phyloP scores from a whole-genome alignment of 73 alveolate genomes.

The Symbiodinium natans region DNA sequence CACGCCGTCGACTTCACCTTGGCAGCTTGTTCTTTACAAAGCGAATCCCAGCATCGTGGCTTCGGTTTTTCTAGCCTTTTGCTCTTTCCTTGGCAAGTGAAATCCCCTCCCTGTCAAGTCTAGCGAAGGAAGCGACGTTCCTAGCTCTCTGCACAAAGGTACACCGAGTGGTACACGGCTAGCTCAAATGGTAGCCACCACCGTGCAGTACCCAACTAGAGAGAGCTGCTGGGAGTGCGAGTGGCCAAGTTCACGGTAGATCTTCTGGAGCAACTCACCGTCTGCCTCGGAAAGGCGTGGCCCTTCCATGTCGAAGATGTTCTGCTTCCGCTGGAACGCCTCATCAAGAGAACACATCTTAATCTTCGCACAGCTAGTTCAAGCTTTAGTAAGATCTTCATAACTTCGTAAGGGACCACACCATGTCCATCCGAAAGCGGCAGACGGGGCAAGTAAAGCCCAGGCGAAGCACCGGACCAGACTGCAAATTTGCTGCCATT shows the following conservation, averaged over 20 bases:
- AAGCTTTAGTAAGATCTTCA: no score
- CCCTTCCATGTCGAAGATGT: neutral
- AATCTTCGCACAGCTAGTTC: neutral
- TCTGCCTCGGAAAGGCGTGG: slow-evolving; percentile 25
- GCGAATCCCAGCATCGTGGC: neutral
- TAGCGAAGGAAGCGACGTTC: neutral
- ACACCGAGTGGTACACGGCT: no score
- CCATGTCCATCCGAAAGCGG: no score
- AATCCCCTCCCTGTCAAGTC: neutral
- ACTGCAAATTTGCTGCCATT: no score
- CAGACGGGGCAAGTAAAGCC: no score
- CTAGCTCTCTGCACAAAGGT: neutral
- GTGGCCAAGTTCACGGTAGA: slow-evolving; percentile 51
- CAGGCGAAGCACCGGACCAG: no score
- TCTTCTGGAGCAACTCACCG: slow-evolving; percentile 50
- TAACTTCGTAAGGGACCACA: no score
- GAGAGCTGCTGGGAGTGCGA: no score
- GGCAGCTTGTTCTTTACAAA: neutral
- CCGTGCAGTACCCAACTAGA: no score
- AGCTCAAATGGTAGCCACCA: no score
- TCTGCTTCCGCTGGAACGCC: slow-evolving; percentile 16
- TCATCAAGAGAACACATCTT: neutral
- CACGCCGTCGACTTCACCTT: neutral
- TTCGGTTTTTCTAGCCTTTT: no score
- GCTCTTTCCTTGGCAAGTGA: neutral